A percentile compares a stretch with the other conserved stretches of the same genome.
Conservation (phyloP, 163 green algal species). For the Scenedesmus sp. region DNA sequence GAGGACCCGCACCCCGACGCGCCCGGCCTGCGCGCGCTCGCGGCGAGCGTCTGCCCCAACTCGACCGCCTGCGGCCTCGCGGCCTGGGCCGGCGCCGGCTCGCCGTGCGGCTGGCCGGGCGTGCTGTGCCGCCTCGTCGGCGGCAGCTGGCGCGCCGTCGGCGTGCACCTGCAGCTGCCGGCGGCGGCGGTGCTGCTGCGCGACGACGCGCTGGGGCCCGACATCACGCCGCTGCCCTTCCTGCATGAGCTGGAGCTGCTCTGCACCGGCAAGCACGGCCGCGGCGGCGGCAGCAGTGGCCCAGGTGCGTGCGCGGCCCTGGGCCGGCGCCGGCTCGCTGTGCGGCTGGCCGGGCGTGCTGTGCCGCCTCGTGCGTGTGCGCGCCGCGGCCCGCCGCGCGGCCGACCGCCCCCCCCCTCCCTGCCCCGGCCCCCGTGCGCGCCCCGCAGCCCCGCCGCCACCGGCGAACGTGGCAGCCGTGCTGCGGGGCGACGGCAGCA, state of each 20-base stretch:
- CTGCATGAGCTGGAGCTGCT: constrained; percentile 34
- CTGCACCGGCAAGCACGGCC: background rate
- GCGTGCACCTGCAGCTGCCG: constrained; percentile 29
- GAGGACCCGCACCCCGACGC: constrained; percentile 4
- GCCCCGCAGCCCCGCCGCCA: too few relatives aligned
- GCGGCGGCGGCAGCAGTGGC: background rate
- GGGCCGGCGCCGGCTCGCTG: too few relatives aligned
- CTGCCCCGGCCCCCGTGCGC: too few relatives aligned
- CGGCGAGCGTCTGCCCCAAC: constrained; percentile 40
- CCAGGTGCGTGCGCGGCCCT: background rate
- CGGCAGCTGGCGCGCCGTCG: constrained; percentile 14
- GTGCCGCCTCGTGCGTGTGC: background rate
- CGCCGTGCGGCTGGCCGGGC: too few relatives aligned
- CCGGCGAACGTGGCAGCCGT: too few relatives aligned
- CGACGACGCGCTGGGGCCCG: constrained; percentile 15
- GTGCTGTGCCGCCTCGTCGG: constrained; percentile 18
- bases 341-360: constrained; percentile 6
- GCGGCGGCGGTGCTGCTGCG: background rate
- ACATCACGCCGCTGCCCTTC: background rate
- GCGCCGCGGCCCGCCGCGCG: background rate
- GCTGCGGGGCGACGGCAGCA: background rate
- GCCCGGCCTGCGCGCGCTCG: constrained; percentile 21
- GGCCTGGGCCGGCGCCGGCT: too few relatives aligned
- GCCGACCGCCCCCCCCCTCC: too few relatives aligned
- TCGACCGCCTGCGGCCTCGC: too few relatives aligned